These are phyloP conservation scores for Phytopythium litorale DNA, from an alignment of 352 stramenopile genomes.

Conservation along the genomic window DNA sequence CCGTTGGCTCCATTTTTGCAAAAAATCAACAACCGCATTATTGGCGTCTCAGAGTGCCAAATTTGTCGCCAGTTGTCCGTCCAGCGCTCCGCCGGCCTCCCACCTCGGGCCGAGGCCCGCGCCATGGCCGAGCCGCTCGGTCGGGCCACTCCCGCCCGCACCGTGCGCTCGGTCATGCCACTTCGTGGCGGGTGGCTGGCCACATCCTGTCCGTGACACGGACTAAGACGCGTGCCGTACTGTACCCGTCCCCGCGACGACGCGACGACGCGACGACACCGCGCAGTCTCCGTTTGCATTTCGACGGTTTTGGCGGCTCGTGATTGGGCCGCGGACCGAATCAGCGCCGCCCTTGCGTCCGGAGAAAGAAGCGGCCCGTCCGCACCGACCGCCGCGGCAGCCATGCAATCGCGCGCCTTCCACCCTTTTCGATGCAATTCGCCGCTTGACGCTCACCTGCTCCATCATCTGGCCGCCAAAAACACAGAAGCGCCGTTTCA, in stretches of 20 bases:
- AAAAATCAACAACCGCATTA: not conserved
- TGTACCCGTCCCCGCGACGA: not conserved
- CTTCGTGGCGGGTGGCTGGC: not conserved
- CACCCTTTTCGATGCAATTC: not conserved
- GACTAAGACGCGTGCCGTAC: conserved; percentile 9
- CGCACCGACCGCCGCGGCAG: not conserved
- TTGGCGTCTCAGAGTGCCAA: not conserved
- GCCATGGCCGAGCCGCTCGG: too few relatives aligned
- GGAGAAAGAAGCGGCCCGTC: not conserved
- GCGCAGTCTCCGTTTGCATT: not conserved
- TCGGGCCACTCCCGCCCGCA: not conserved
- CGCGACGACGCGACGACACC: conserved; percentile 1
- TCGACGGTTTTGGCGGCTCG: not conserved
- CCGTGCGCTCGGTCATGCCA: not conserved
- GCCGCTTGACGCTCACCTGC: too few relatives aligned
- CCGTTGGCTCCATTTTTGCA: not conserved
- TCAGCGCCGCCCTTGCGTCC: not conserved
- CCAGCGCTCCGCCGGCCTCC: not conserved
- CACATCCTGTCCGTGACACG: not conserved
- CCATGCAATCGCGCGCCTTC: not conserved
- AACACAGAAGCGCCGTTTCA: too few relatives aligned
- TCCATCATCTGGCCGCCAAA: too few relatives aligned
- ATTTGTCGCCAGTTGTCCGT: conserved; percentile 6
- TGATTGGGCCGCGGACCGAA: not conserved
- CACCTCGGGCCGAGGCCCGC: too few relatives aligned